Percentiles rank a stretch among this genome's conserved stretches.
phyloP scores from a whole-genome alignment of 345 rosid genomes.

The Eucalyptus lansdowneana region DNA sequence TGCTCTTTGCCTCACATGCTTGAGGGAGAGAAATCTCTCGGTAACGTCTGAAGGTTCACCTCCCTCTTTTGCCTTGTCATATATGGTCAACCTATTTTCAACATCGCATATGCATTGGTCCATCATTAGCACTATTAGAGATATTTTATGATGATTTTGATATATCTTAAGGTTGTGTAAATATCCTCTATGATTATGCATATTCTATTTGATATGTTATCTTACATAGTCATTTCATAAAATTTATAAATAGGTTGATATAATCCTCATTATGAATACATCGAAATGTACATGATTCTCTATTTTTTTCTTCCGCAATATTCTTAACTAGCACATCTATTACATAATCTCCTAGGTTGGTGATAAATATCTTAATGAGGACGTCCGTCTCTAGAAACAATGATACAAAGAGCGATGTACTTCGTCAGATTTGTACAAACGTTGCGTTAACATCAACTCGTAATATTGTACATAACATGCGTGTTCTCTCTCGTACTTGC shows the following conservation, averaged over 20 bases:
- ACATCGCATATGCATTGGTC: rapidly evolving
- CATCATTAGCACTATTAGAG: neutral
- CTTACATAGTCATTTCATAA: too few relatives aligned
- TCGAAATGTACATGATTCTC: too few relatives aligned
- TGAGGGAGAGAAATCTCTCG: neutral
- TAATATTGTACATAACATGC: neutral
- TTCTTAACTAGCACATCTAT: neutral
- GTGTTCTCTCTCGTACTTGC: neutral
- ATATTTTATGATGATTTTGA: too few relatives aligned
- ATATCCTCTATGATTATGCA: too few relatives aligned
- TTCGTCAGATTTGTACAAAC: neutral
- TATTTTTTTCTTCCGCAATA: too few relatives aligned
- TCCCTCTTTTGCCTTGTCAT: neutral
- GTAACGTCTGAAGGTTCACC: neutral
- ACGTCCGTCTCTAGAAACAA: neutral
- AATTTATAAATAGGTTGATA: too few relatives aligned
- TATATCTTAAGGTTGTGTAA: too few relatives aligned
- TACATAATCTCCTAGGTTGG: neutral
- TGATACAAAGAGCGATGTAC: neutral
- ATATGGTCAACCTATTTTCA: neutral
- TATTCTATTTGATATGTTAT: too few relatives aligned
- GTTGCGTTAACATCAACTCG: neutral
- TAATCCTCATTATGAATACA: too few relatives aligned
- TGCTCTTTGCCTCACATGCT: neutral
- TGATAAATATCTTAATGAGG: neutral